These are phyloP conservation scores for Buxus sempervirens DNA, from an alignment of 164 flowering plant genomes.

Conservation along the genomic window DNA sequence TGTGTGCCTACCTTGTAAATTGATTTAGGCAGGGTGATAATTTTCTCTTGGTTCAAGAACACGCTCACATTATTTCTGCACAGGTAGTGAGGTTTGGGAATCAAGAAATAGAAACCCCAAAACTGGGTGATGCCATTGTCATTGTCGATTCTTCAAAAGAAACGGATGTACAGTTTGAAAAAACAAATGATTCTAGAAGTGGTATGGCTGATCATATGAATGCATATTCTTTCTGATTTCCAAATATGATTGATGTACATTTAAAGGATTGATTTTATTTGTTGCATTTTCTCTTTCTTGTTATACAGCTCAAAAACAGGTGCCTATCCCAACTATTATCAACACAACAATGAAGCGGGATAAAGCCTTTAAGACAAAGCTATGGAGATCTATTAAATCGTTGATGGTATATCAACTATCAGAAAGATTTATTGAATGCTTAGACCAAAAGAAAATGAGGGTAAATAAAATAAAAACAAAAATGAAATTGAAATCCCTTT, in stretches of 20 bases:
- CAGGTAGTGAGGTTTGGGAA: constrained; percentile 46
- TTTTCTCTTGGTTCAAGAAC: not conserved
- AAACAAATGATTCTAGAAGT: constrained; percentile 8
- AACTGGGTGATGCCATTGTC: constrained; percentile 32
- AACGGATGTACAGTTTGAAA: constrained; percentile 16
- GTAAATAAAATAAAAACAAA: not conserved
- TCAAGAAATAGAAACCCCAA: constrained; percentile 22
- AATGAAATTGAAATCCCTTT: not conserved
- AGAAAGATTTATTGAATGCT: not conserved
- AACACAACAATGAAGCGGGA: constrained; percentile 52
- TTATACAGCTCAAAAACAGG: constrained; percentile 32
- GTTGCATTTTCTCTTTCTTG: constrained; percentile 7
- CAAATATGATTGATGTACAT: not conserved
- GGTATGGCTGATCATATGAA: constrained; percentile 27
- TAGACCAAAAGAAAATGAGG: not conserved
- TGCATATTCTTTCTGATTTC: constrained; percentile 1
- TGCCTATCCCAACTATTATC: constrained; percentile 32
- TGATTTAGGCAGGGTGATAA: not conserved
- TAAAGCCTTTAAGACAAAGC: constrained; percentile 37
- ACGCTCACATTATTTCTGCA: constrained; percentile 6
- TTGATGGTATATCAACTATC: constrained; percentile 36
- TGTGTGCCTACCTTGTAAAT: not conserved
- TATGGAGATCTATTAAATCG: constrained; percentile 34
- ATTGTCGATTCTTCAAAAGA: constrained; percentile 31
- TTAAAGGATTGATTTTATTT: constrained; percentile 1